Evolutionary conservation across 2,329 filamentous ascomycete genomes (phyloP), one percentile per base, ranked within the genome.

Genomic region (Hypoxylon sp.): DNA sequence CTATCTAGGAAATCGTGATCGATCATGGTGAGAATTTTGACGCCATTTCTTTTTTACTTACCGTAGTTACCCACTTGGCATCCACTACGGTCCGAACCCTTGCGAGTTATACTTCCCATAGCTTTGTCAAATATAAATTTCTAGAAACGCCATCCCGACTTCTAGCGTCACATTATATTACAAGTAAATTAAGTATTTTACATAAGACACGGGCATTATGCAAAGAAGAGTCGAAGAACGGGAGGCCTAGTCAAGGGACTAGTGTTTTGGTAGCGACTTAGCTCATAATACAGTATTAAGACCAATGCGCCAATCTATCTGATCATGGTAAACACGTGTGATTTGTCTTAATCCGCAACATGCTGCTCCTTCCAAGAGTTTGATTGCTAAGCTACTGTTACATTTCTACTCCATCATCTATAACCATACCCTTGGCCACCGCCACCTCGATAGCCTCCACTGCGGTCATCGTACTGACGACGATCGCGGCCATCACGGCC

Each of bases 401-500:
- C 56, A 23, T 30, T 55, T 48, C 14, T 23, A 17, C 59, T 28
- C 10, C n/a, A 57, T 70, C 58, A 45, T 50, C 57, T 66, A 45
- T 69, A 62, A 14, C 64, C 60, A 51, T 51, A 43, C 21, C 38
- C 38, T 43, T 43, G 46, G 19, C 65, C 65, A 28, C 60, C 43
- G n/a, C 63, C 23, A 41, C 59, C 59, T 38, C 68, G 64, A 34
- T 71, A 63, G 28, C 68, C 69, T 50, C 65, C 59, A 25, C 69
- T 72, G 21, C 38, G 38, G 38, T 43, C 38, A 21, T 43, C 38
- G 38, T 43, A 43, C 7, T 43, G 38, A 50, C 71, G 69, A 45
- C 73, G 69, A 56, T 76, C 70, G 21, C 70, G 67, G 21, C 74
- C 68, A 17, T 49, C 25, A 13, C 75, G 71, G 53, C 71, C 61